A percentile compares a stretch with the other conserved stretches of the same genome.
phyloP scores from a whole-genome alignment of 1,139 yeast species.

The Geotrichum europaeum region DNA sequence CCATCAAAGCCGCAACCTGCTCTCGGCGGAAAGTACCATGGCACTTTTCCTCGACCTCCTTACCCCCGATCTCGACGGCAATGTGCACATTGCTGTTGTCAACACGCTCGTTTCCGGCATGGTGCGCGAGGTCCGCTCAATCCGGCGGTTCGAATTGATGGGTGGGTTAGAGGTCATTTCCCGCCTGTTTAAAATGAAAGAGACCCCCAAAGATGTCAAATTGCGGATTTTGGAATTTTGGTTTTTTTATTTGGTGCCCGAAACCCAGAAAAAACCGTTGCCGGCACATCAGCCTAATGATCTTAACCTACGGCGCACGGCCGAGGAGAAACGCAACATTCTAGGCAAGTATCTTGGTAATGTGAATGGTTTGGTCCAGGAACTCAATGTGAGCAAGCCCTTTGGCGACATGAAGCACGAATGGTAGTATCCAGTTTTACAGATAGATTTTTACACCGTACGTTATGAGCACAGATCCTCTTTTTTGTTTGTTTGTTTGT shows the following conservation, averaged over 20 bases:
- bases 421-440: conserved; percentile 33
- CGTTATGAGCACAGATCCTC: background rate
- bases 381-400: conserved; percentile 42
- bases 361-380: conserved; percentile 44
- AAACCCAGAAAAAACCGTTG: conserved; percentile 33
- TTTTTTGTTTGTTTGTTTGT: background rate
- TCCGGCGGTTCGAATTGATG: conserved; percentile 54
- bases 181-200: conserved; percentile 36
- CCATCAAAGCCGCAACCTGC: conserved; percentile 47
- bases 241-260: conserved; percentile 68
- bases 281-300: conserved; percentile 1
- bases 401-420: conserved; percentile 45
- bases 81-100: conserved; percentile 43
- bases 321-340: conserved; percentile 50
- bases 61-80: conserved; percentile 19
- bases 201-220: conserved; percentile 37
- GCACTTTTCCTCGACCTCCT: conserved; percentile 8
- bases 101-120: conserved; percentile 56
- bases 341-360: conserved; percentile 45
- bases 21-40: conserved; percentile 32
- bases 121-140: conserved; percentile 51
- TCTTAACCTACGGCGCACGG: conserved; percentile 26
- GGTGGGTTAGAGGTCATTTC: conserved; percentile 57
- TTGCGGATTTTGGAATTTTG: conserved; percentile 66
- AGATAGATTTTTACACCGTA: background rate